These are phyloP conservation scores for Amaranthus tricolor DNA, from an alignment of 179 eudicot genomes.

Conservation along the genomic window DNA sequence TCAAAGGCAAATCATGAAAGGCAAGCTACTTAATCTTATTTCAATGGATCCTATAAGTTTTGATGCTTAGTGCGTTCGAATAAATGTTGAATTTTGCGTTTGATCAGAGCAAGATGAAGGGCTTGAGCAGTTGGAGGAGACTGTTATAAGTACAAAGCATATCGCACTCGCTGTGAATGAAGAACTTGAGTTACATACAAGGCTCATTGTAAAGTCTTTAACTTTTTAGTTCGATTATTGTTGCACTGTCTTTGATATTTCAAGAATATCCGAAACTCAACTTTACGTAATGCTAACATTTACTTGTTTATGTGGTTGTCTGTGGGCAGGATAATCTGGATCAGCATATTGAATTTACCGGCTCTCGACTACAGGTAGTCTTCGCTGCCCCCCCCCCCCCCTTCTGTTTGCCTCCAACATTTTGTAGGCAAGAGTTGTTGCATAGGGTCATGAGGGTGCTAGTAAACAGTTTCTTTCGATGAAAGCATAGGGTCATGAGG, in stretches of 20 bases:
- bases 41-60: neutral
- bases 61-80: neutral
- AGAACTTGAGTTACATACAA: constrained; percentile 84
- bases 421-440: neutral
- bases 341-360: constrained; percentile 75
- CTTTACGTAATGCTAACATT: neutral
- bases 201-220: constrained; percentile 68
- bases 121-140: constrained; percentile 84
- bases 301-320: constrained; percentile 16
- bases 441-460: neutral
- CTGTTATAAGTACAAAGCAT: constrained; percentile 83
- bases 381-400: neutral
- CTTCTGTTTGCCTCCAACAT: neutral
- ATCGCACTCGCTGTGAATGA: constrained; percentile 92
- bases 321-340: constrained; percentile 74
- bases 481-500: neutral
- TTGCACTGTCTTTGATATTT: neutral
- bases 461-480: neutral
- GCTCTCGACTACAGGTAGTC: constrained; percentile 75
- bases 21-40: constrained; percentile 39
- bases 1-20: constrained; percentile 90
- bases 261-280: neutral
- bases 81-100: constrained; percentile 20
- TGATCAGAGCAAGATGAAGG: constrained; percentile 95
- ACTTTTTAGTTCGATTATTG: constrained; percentile 13